Percentiles rank a stretch among this genome's conserved stretches.
These are phyloP conservation scores for Aspergillus sclerotiicarbonarius DNA, from an alignment of 495 filamentous ascomycete species.

Conservation along the genomic window DNA sequence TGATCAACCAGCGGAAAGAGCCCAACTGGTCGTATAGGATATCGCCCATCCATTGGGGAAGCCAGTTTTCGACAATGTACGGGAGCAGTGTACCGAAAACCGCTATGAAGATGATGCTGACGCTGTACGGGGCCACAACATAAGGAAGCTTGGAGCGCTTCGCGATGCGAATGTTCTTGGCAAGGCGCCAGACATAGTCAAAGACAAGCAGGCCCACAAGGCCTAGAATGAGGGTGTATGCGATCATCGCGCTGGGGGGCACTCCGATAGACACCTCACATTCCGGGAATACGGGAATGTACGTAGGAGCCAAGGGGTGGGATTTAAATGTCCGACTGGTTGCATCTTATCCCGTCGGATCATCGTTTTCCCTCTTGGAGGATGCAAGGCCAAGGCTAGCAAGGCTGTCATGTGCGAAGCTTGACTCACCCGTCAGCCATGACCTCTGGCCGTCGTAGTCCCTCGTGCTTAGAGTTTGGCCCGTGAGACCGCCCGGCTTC, in stretches of 20 bases:
- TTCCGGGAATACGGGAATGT: too few relatives aligned
- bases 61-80: conserved; percentile 12
- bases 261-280: too few relatives aligned
- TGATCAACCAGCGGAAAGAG: conserved; percentile 27
- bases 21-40: conserved; percentile 7
- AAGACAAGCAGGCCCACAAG: conserved; percentile 8
- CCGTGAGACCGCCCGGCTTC: too few relatives aligned
- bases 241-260: neutral
- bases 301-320: too few relatives aligned
- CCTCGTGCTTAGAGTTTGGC: too few relatives aligned
- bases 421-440: too few relatives aligned
- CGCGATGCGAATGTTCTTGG: conserved; percentile 28
- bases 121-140: conserved; percentile 31
- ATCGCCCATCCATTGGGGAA: conserved; percentile 14
- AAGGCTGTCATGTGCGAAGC: too few relatives aligned
- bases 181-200: conserved; percentile 1
- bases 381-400: too few relatives aligned
- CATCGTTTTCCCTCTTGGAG: too few relatives aligned
- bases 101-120: conserved; percentile 28
- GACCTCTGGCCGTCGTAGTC: too few relatives aligned
- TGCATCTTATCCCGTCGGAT: too few relatives aligned
- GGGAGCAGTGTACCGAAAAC: conserved; percentile 10
- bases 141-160: conserved; percentile 34
- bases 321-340: too few relatives aligned
- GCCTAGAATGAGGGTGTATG: conserved; percentile 4